Evolutionary conservation across 225 moss, liverwort and hornwort species (phyloP).

Genomic region (Sphagnum contortum): DNA sequence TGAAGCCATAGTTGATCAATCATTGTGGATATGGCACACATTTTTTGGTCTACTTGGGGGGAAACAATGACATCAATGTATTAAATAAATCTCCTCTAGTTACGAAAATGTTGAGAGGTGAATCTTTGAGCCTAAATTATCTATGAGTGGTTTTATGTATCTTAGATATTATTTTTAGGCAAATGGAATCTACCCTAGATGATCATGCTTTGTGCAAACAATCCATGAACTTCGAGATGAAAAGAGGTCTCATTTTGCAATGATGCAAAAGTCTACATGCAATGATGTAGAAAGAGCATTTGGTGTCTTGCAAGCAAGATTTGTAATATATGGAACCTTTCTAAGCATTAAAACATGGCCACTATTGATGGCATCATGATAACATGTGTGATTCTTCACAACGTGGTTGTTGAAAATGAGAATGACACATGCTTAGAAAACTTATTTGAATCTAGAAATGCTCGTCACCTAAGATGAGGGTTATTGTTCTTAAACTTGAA

Average conservation of each 20-base stretch:
- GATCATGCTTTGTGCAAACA: conserved; percentile 4
- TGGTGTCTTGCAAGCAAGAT: no score
- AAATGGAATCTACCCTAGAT: neutral
- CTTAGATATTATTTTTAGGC: neutral
- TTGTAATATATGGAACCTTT: no score
- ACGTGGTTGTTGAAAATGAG: no score
- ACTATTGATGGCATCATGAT: no score
- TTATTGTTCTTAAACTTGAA: no score
- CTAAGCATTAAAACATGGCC: no score
- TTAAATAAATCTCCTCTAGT: conserved; percentile 1
- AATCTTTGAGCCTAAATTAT: neutral
- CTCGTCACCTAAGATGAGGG: no score
- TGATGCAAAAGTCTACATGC: neutral
- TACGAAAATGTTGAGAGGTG: neutral
- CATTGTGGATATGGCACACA: neutral
- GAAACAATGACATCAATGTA: conserved; percentile 6
- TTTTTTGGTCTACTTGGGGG: conserved; percentile 1
- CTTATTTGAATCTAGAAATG: no score
- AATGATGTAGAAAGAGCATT: conserved; percentile 7
- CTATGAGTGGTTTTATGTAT: neutral
- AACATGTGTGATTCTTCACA: no score
- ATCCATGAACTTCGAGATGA: neutral
- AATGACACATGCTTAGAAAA: no score
- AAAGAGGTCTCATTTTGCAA: neutral
- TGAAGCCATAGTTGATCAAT: neutral